These are phyloP conservation scores for Barnettozyma sucrosica DNA, from an alignment of 805 yeast species.

Conservation along the genomic window DNA sequence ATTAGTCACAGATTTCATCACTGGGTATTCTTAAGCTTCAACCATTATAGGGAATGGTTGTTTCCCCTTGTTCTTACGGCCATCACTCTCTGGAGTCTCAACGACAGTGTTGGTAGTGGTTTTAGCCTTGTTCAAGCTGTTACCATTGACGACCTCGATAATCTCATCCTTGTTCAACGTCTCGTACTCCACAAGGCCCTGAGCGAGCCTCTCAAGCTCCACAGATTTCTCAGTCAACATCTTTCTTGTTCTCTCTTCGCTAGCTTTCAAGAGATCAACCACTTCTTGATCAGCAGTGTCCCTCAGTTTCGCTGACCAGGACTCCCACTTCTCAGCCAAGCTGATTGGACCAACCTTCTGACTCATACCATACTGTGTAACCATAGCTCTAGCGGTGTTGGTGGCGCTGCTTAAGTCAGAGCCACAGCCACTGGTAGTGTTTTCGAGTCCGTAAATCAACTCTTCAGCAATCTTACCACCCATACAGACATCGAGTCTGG, in stretches of 20 bases:
- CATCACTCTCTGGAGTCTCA: constrained; percentile 45
- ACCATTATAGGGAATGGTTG: constrained; percentile 27
- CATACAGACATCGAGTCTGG: constrained; percentile 95
- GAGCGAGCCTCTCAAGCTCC: constrained; percentile 84
- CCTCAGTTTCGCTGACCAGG: constrained; percentile 86
- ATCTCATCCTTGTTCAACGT: constrained; percentile 89
- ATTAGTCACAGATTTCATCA: constrained; percentile 1
- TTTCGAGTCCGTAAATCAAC: constrained; percentile 80
- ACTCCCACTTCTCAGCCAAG: constrained; percentile 85
- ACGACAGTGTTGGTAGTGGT: constrained; percentile 72
- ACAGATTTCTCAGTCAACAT: constrained; percentile 53
- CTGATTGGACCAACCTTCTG: constrained; percentile 89
- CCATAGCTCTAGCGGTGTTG: constrained; percentile 92
- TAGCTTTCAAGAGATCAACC: constrained; percentile 60
- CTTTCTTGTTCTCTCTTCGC: constrained; percentile 75
- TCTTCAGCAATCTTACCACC: constrained; percentile 99
- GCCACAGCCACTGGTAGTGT: constrained; percentile 93
- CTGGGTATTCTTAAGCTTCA: constrained; percentile 15
- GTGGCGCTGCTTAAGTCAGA: constrained; percentile 90
- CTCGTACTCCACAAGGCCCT: constrained; percentile 91
- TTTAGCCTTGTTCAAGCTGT: constrained; percentile 61
- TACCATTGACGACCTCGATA: constrained; percentile 79
- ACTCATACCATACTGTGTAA: constrained; percentile 94
- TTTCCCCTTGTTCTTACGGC: constrained; percentile 34
- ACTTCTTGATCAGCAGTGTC: constrained; percentile 93